Conservation (phyloP, 306 rosid species). For the Canavalia ensiformis region DNA sequence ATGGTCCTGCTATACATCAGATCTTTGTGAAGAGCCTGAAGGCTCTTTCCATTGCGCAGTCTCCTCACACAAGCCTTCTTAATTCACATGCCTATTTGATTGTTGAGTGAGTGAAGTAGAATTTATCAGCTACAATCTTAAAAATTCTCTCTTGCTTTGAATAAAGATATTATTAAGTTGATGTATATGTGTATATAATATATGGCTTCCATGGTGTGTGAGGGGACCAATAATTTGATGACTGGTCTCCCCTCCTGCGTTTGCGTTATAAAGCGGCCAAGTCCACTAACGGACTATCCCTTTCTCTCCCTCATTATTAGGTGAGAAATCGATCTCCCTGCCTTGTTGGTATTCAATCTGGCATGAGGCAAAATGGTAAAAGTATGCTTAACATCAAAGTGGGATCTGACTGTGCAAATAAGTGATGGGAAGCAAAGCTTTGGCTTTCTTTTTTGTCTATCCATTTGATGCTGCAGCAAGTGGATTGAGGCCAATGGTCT, state of each 20-base stretch:
- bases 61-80: not conserved
- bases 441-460: slow-evolving; percentile 57
- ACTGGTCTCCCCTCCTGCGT: slow-evolving; percentile 68
- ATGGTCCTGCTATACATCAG: not conserved
- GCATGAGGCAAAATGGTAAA: slow-evolving; percentile 57
- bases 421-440: slow-evolving; percentile 63
- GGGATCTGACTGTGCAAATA: slow-evolving; percentile 79
- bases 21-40: not conserved
- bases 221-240: slow-evolving; percentile 64
- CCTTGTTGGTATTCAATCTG: slow-evolving; percentile 69
- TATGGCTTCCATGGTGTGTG: not conserved
- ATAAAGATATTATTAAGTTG: slow-evolving; percentile 17
- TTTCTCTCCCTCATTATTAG: slow-evolving; percentile 53
- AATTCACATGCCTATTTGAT: slow-evolving; percentile 12
- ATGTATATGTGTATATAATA: not conserved
- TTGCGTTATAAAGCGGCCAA: slow-evolving; percentile 64
- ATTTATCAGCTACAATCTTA: slow-evolving; percentile 4
- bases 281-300: slow-evolving; percentile 45
- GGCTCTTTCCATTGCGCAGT: slow-evolving; percentile 4
- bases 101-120: not conserved
- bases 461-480: slow-evolving; percentile 49
- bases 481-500: slow-evolving; percentile 47
- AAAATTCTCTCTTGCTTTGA: not conserved
- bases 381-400: slow-evolving; percentile 63
- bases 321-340: slow-evolving; percentile 55